These are phyloP conservation scores for Sonneratia caseolaris DNA, from an alignment of 345 rosid genomes.

Conservation along the genomic window DNA sequence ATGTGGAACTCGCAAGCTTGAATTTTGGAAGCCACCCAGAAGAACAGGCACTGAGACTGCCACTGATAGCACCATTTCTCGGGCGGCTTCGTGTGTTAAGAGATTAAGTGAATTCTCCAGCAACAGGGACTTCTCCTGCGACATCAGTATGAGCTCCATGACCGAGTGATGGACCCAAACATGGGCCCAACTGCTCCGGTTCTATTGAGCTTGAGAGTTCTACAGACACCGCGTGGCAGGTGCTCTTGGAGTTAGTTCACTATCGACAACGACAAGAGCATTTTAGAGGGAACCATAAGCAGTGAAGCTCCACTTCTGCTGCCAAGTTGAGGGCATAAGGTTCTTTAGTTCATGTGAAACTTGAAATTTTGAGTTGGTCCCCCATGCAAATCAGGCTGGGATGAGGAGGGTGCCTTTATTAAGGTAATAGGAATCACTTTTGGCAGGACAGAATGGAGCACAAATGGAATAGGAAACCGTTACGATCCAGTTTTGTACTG, in stretches of 20 bases:
- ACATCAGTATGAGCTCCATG: slow-evolving; percentile 22
- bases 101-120: slow-evolving; percentile 39
- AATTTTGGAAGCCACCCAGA: slow-evolving; percentile 37
- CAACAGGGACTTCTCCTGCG: background rate
- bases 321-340: background rate
- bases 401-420: too few relatives aligned
- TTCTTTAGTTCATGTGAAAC: background rate
- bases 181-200: slow-evolving; percentile 25
- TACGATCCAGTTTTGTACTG: background rate
- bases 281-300: slow-evolving; percentile 15
- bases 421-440: background rate
- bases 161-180: slow-evolving; percentile 27
- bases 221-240: slow-evolving; percentile 63
- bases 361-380: background rate
- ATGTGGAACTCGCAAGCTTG: slow-evolving; percentile 92
- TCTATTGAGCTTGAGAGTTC: slow-evolving; percentile 55
- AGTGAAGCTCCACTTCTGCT: slow-evolving; percentile 14
- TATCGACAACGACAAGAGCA: slow-evolving; percentile 83
- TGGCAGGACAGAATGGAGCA: background rate
- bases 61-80: slow-evolving; percentile 36
- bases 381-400: background rate
- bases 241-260: slow-evolving; percentile 67
- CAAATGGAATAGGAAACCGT: background rate
- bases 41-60: slow-evolving; percentile 10
- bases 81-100: slow-evolving; percentile 41